Conservation (phyloP, 768 basidiomycete genomes). For the Calocera viscosa region DNA sequence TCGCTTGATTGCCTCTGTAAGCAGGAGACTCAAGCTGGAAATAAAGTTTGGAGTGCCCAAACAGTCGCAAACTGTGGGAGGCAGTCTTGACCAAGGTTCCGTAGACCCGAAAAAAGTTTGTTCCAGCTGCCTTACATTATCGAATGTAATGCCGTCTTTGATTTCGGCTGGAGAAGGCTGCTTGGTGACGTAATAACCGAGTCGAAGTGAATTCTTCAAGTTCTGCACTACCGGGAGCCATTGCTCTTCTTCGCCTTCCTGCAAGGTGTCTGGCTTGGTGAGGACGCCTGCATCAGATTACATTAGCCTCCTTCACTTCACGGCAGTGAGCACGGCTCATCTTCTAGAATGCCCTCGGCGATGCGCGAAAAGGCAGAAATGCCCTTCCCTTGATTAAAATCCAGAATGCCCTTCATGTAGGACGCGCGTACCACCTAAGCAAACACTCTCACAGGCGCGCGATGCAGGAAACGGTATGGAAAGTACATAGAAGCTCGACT, state of each 20-base stretch:
- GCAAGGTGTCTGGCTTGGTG: constrained; percentile 62
- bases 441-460: no score
- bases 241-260: constrained; percentile 37
- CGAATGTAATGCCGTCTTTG: constrained; percentile 43
- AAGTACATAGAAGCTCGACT: no score
- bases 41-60: constrained; percentile 28
- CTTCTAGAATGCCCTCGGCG: no score
- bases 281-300: constrained; percentile 55
- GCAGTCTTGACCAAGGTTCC: constrained; percentile 13
- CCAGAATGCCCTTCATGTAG: no score
- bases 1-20: constrained; percentile 51
- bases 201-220: constrained; percentile 32
- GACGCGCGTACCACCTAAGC: no score
- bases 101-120: constrained; percentile 38
- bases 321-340: no score
- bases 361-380: no score
- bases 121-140: constrained; percentile 45
- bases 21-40: constrained; percentile 42
- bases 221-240: constrained; percentile 35
- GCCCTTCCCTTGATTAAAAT: no score
- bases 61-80: background rate
- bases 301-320: background rate
- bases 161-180: constrained; percentile 43
- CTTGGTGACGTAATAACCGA: constrained; percentile 52
- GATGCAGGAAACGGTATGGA: no score